Base-by-base conservation (phyloP, 352 stramenopile genomes). In the Globisporangium nodosum region DNA sequence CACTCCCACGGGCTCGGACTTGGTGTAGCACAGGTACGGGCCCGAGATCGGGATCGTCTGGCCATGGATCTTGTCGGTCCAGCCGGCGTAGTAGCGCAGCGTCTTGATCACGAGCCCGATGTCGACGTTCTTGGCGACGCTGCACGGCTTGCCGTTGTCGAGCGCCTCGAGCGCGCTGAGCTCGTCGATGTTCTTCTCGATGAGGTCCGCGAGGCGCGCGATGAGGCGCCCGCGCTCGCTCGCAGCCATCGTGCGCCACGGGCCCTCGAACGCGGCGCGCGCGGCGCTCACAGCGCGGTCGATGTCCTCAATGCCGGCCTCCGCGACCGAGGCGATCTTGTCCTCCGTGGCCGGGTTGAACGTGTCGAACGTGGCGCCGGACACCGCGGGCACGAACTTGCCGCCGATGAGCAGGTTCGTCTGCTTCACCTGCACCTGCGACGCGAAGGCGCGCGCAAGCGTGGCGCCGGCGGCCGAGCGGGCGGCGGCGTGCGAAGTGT, bases 131-230 rank as follows among this genome's bases (percentile, higher is more conserved):
- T 74, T 69, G 3, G 90, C 87, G 63, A 98, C 90, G 15, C 71
- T 30, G 20, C 86, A 66, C 6, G 96, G 91, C 65, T 99, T 99
- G 39, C 96, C 96, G 58, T 87, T 95, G 78, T 99, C 96, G 13
- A 97, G 60, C 20, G 93, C 96, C 70, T 98, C 96, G 1, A 98
- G 80, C 30, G 66, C 64, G 5, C 66, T 66, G 0, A 95, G 57
- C 60, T 92, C 83, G 58, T 81, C 77, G 3, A 67, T 69, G 60
- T 88, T 79, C 54, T 79, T 35, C 39, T 78, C 66, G 20, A 87
- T 76, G 56, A 85, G 64, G 20, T 85, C 75, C 0, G 73, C 69
- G 4, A 82, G 68, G 30, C 60, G 63, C 55, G 66, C 65, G 3
- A 88, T 68, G 5, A 85, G 54, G 21, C 57, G 57, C 6, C 73